These are phyloP conservation scores for Wickerhamiella alocasiicola DNA, from an alignment of 805 yeast genomes.

Conservation along the genomic window DNA sequence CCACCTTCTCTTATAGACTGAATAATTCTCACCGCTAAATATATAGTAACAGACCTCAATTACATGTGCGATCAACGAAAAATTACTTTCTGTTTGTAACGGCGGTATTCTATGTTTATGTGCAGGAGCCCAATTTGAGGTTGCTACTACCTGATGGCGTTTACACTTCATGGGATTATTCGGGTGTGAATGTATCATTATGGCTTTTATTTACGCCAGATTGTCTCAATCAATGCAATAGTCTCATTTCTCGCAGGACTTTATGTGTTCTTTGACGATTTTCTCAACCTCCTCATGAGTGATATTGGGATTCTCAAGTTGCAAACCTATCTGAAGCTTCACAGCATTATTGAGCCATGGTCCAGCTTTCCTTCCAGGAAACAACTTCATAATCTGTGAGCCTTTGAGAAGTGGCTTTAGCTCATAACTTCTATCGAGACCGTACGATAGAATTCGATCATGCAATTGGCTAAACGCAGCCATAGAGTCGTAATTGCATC, in stretches of 20 bases:
- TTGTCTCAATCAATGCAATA: background rate
- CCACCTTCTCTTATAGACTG: no score
- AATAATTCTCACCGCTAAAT: no score
- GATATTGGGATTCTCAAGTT: conserved; percentile 5
- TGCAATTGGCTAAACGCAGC: conserved; percentile 24
- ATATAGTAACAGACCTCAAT: no score
- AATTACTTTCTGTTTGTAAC: no score
- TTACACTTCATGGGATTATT: no score
- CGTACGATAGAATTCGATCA: conserved; percentile 25
- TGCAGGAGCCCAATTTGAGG: no score
- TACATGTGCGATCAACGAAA: no score
- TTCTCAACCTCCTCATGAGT: background rate
- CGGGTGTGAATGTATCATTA: no score
- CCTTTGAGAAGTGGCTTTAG: conserved; percentile 63
- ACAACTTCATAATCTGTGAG: conserved; percentile 41
- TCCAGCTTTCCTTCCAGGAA: conserved; percentile 55
- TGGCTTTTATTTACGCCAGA: background rate
- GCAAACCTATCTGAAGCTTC: background rate
- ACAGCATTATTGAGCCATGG: conserved; percentile 55
- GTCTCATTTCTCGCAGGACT: background rate
- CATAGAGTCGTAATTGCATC: conserved; percentile 25
- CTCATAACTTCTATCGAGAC: conserved; percentile 34
- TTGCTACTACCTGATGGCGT: no score
- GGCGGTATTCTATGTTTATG: no score
- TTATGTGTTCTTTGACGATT: background rate